Evolutionary conservation across 257 asterid genomes (phyloP).

Genomic region (Solanum clarkiae): DNA sequence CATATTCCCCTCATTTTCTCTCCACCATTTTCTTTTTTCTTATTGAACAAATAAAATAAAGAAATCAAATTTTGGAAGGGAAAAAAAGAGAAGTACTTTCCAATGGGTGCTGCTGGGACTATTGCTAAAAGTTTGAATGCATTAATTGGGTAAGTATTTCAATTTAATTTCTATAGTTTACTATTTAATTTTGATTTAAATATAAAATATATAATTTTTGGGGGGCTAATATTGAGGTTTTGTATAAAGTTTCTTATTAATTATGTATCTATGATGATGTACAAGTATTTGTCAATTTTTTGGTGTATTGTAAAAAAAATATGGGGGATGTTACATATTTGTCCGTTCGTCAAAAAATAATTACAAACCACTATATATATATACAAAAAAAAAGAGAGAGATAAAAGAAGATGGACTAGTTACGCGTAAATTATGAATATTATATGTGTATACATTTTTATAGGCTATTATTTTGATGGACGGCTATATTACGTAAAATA

Average conservation of each 20-base stretch:
- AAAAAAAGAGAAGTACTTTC: not conserved
- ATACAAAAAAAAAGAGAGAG: not conserved
- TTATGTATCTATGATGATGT: not conserved
- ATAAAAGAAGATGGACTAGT: not conserved
- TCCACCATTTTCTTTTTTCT: too few species aligned
- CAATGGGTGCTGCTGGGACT: slow-evolving; percentile 62
- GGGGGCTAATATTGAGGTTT: not conserved
- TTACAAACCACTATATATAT: not conserved
- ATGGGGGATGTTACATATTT: not conserved
- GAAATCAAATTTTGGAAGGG: not conserved
- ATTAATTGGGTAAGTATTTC: slow-evolving; percentile 42
- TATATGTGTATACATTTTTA: not conserved
- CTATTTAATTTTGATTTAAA: not conserved
- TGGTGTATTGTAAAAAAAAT: not conserved
- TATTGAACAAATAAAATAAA: not conserved
- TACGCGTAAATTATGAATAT: not conserved
- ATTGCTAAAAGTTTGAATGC: slow-evolving; percentile 58
- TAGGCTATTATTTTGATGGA: not conserved
- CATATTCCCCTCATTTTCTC: not conserved
- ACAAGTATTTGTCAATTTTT: not conserved
- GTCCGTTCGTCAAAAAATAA: not conserved
- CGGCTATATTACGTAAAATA: not conserved
- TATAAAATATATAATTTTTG: not conserved
- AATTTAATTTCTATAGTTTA: not conserved
- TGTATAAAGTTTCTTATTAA: not conserved